phyloP scores from a whole-genome alignment of 257 asterid genomes.

The Striga asiatica region DNA sequence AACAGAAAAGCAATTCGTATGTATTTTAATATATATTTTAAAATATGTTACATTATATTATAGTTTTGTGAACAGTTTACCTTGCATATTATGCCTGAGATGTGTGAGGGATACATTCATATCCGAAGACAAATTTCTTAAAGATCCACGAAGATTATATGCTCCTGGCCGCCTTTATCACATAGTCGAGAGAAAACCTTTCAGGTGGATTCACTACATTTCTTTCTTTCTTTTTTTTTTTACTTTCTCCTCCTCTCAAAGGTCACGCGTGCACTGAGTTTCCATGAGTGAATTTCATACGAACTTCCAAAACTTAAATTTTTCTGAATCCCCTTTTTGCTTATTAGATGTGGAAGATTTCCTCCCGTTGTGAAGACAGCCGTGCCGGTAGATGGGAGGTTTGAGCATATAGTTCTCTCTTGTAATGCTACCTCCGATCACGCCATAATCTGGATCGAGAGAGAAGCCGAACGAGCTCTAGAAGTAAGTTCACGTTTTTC shows the following conservation, averaged over 20 bases:
- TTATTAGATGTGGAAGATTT: conserved; percentile 60
- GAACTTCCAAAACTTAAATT: background rate
- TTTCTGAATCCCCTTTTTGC: conserved; percentile 2
- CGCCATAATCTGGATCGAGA: conserved; percentile 85
- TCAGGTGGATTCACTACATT: conserved; percentile 33
- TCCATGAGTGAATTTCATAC: background rate
- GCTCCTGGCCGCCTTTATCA: conserved; percentile 90
- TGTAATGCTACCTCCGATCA: conserved; percentile 93
- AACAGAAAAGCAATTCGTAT: background rate
- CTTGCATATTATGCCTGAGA: conserved; percentile 72
- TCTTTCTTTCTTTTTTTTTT: conserved; percentile 1
- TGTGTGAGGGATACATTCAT: conserved; percentile 82
- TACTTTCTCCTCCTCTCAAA: too few relatives aligned
- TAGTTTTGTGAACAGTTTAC: conserved; percentile 39
- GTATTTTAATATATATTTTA: background rate
- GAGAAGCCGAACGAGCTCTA: conserved; percentile 72
- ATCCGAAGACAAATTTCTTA: conserved; percentile 64
- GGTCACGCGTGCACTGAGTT: background rate
- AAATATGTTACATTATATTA: background rate
- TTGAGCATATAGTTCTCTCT: conserved; percentile 86
- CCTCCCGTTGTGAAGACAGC: conserved; percentile 89
- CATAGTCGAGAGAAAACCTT: conserved; percentile 75
- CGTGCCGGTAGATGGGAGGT: conserved; percentile 91
- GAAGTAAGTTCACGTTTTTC: conserved; percentile 57
- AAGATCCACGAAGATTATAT: conserved; percentile 71